A percentile compares a stretch with the other conserved stretches of the same genome.
These are phyloP conservation scores for Picea abies DNA, from an alignment of 83 land plant species.

Conservation along the genomic window DNA sequence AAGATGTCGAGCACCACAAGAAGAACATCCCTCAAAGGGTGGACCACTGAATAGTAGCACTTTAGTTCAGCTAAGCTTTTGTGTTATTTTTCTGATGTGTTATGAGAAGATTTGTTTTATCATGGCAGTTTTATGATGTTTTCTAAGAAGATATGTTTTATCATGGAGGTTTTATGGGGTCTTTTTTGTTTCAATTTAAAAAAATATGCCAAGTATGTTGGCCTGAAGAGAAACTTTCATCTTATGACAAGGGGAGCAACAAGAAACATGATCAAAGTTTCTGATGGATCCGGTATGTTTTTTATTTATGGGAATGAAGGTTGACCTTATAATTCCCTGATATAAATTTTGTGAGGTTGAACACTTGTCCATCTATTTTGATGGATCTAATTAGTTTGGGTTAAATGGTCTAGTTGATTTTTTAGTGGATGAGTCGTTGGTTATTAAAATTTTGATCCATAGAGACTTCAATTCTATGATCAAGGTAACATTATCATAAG, in stretches of 20 bases:
- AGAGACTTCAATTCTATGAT: constrained; percentile 92
- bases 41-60: too few relatives aligned
- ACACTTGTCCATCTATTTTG: neutral
- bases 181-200: constrained; percentile 24
- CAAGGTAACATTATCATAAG: constrained; percentile 50
- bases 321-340: neutral
- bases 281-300: constrained; percentile 76
- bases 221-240: constrained; percentile 89
- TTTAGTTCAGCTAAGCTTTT: too few relatives aligned
- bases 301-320: neutral
- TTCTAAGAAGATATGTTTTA: neutral
- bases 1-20: too few relatives aligned
- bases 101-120: too few relatives aligned
- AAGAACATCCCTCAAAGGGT: too few relatives aligned
- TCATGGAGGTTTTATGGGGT: neutral
- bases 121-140: neutral
- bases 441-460: constrained; percentile 91
- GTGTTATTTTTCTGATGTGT: too few relatives aligned
- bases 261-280: constrained; percentile 82
- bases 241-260: constrained; percentile 91
- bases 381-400: constrained; percentile 1
- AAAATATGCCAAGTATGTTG: constrained; percentile 95
- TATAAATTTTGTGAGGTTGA: neutral
- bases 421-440: constrained; percentile 88
- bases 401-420: constrained; percentile 2